phyloP scores from a whole-genome alignment of 768 basidiomycete genomes.

The Boletus reticuloceps region DNA sequence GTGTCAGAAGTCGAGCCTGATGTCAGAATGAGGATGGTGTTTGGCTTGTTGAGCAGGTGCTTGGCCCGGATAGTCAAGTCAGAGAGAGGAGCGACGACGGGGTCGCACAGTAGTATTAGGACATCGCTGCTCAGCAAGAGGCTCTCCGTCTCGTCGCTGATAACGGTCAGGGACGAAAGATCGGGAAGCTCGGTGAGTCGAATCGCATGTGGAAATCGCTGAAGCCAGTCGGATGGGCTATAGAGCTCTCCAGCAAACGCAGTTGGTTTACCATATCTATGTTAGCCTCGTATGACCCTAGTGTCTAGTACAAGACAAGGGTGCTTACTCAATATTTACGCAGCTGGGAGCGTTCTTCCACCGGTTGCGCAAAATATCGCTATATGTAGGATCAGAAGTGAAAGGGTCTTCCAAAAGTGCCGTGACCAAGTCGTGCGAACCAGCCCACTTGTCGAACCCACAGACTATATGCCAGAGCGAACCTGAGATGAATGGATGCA shows the following conservation, averaged over 20 bases:
- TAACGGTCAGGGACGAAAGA: slow-evolving; percentile 14
- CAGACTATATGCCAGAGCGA: slow-evolving; percentile 42
- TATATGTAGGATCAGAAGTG: slow-evolving; percentile 46
- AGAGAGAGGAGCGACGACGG: slow-evolving; percentile 48
- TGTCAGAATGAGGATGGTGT: slow-evolving; percentile 45
- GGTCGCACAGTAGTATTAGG: slow-evolving; percentile 63
- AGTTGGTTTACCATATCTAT: slow-evolving; percentile 24
- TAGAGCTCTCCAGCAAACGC: slow-evolving; percentile 28
- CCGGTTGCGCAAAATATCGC: slow-evolving; percentile 43
- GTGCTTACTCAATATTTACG: slow-evolving; percentile 27
- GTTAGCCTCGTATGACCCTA: neutral
- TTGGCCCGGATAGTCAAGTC: slow-evolving; percentile 29
- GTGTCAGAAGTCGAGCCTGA: slow-evolving; percentile 22
- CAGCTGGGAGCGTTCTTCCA: slow-evolving; percentile 40
- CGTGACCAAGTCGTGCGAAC: slow-evolving; percentile 57
- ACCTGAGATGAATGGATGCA: slow-evolving; percentile 1
- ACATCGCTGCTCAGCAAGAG: slow-evolving; percentile 49
- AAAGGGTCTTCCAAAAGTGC: slow-evolving; percentile 74
- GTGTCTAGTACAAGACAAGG: neutral
- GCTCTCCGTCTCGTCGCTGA: slow-evolving; percentile 15
- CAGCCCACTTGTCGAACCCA: slow-evolving; percentile 53
- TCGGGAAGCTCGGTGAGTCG: slow-evolving; percentile 43
- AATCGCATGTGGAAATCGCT: slow-evolving; percentile 50
- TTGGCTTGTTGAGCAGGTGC: slow-evolving; percentile 34
- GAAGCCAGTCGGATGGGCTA: slow-evolving; percentile 54